Conservation (phyloP, 164 flowering plant genomes). For the Magnolia officinalis region DNA sequence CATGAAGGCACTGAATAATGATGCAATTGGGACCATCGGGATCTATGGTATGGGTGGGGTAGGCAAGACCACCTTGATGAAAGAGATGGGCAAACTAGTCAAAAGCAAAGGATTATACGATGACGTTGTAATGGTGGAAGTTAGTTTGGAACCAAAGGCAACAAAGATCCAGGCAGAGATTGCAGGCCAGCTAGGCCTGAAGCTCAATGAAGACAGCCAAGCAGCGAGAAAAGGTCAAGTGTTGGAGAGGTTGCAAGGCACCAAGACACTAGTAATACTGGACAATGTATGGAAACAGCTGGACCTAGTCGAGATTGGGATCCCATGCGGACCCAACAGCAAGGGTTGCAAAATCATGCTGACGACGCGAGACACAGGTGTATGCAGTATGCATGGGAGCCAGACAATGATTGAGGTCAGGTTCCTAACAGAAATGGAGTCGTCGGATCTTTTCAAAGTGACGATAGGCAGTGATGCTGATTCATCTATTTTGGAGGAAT, state of each 20-base stretch:
- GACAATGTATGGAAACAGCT: conserved; percentile 34
- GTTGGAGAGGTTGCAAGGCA: conserved; percentile 5
- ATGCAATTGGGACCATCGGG: conserved; percentile 5
- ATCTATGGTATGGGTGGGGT: conserved; percentile 7
- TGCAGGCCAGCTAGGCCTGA: conserved; percentile 8
- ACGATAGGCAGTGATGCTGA: conserved; percentile 8
- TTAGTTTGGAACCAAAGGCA: not conserved
- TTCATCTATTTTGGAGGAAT: not conserved
- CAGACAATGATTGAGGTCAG: conserved; percentile 2
- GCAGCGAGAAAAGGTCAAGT: conserved; percentile 7
- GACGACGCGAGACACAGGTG: conserved; percentile 15
- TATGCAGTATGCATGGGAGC: conserved; percentile 12
- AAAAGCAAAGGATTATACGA: not conserved
- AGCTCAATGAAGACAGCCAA: not conserved
- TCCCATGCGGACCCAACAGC: conserved; percentile 8
- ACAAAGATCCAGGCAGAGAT: conserved; percentile 8
- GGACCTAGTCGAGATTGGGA: conserved; percentile 20
- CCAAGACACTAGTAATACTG: conserved; percentile 22
- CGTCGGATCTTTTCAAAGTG: conserved; percentile 18
- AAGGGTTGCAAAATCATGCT: conserved; percentile 19
- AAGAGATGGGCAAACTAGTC: conserved; percentile 5
- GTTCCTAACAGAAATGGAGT: conserved; percentile 10
- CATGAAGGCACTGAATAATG: conserved; percentile 6
- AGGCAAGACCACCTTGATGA: conserved; percentile 9
- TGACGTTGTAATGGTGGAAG: conserved; percentile 5